Base-by-base conservation (phyloP, 2,329 filamentous ascomycete species). In the Aureobasidium sp. region DNA sequence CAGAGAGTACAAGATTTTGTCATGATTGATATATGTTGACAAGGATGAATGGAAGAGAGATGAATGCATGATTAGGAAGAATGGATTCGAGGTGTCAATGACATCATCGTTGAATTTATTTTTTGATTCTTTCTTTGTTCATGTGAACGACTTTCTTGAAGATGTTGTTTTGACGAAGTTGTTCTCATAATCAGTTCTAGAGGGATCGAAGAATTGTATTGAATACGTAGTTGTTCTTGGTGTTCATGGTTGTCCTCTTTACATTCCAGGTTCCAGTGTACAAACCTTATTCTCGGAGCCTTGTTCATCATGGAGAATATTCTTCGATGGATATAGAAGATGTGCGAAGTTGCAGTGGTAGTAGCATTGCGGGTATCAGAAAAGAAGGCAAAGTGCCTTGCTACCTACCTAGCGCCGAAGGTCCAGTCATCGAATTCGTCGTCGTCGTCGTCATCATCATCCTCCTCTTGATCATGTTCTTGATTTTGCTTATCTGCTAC, bases 1-100 rank as follows among this genome's bases (percentile, higher is more conserved):
- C 77, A 79, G 15, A 78, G 67, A 3, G 75, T 74, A 66, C 77
- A 78, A 9, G 71, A 66, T 66, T 78, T 79, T 23, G 55, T 47
- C 55, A 58, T 58, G 12, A 20, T 47, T 64, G 13, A 20, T 20
- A 70, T 63, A 70, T 63, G 62, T 71, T 65, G 34, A 9, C 4
- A 27, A 13, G 23, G 6, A 29, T 10, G 12, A 4, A 17, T 15
- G 36, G 9, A 2, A 4, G 15, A 47, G 42, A 46, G 5, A 32
- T 32, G 42, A 20, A 20, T 29, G 13, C 12, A 8, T 26, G 5
- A 27, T 29, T 55, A 12, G 15, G 12, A 23, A 29, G 15, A 9
- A 27, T 27, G 15, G 13, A 20, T n/a, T 23, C 7, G 8, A 26
- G 12, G 13, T 26, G 13, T 52, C 50, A 52, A 52, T 52, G 50